Evolutionary conservation across 1,139 yeast species (phyloP).

Genomic region (Hyphopichia wangnamkhiaoensis): DNA sequence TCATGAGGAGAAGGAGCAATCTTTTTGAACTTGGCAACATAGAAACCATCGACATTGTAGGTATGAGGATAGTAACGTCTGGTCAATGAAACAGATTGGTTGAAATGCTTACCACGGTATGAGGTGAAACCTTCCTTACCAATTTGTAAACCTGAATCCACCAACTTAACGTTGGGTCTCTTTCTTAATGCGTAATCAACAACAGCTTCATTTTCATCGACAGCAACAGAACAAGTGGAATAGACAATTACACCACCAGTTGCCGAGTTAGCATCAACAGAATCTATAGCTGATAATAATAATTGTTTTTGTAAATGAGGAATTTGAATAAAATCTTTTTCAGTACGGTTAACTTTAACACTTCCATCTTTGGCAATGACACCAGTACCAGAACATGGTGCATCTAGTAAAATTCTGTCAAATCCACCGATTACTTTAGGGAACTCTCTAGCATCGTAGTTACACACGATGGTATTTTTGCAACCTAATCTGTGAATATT

Average conservation of each 20-base stretch:
- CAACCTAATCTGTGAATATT: constrained; percentile 97
- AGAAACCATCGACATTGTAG: constrained; percentile 97
- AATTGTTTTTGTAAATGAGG: constrained; percentile 97
- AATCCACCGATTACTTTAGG: constrained; percentile 98
- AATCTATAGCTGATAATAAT: constrained; percentile 91
- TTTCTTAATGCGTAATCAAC: constrained; percentile 97
- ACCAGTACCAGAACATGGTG: constrained; percentile 99
- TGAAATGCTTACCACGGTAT: constrained; percentile 89
- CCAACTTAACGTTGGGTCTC: constrained; percentile 94
- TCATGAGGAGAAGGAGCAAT: constrained; percentile 84
- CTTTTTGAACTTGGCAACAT: constrained; percentile 94
- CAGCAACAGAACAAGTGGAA: constrained; percentile 97
- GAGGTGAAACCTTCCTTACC: constrained; percentile 96
- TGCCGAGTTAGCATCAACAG: constrained; percentile 88
- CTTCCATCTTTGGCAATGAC: constrained; percentile 97
- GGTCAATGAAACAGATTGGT: constrained; percentile 72
- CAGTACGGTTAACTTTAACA: constrained; percentile 91
- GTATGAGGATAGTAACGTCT: constrained; percentile 98
- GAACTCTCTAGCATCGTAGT: constrained; percentile 97
- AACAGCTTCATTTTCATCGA: constrained; percentile 97
- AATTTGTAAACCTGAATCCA: constrained; percentile 88
- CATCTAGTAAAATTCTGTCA: constrained; percentile 92
- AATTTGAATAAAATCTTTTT: constrained; percentile 93
- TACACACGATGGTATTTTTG: constrained; percentile 93
- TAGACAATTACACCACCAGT: constrained; percentile 95